These are phyloP conservation scores for Oehlia diaphana DNA, from an alignment of 192 early-diverging fungal species.

Conservation along the genomic window DNA sequence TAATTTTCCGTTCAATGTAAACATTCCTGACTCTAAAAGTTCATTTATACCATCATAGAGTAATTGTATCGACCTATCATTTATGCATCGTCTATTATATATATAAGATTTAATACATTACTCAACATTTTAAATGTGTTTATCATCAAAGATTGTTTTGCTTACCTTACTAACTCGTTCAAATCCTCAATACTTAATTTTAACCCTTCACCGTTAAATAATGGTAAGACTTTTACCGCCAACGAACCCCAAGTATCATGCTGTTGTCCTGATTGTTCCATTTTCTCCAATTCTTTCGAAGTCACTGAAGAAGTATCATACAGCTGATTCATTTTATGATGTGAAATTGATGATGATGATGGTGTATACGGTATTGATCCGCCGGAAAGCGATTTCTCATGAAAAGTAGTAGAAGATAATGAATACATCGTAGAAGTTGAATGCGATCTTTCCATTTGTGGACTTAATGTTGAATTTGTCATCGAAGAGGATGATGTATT, in stretches of 20 bases:
- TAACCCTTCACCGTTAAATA: slow-evolving; percentile 86
- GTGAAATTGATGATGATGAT: neutral
- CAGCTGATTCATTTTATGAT: neutral
- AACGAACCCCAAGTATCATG: slow-evolving; percentile 73
- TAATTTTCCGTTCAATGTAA: slow-evolving; percentile 65
- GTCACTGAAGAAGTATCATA: neutral
- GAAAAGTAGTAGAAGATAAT: slow-evolving; percentile 8
- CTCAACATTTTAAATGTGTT: too few relatives aligned
- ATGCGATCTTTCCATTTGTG: slow-evolving; percentile 5
- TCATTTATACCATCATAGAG: slow-evolving; percentile 60
- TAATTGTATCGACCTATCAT: slow-evolving; percentile 37
- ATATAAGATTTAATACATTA: neutral
- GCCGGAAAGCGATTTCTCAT: slow-evolving; percentile 18
- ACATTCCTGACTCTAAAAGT: slow-evolving; percentile 61
- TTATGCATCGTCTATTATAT: slow-evolving; percentile 42
- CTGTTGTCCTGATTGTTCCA: neutral
- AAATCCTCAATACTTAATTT: slow-evolving; percentile 82
- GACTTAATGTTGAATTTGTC: neutral
- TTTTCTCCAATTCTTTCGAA: slow-evolving; percentile 2
- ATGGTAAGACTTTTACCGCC: slow-evolving; percentile 71
- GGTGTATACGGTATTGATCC: neutral
- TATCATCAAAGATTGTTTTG: neutral
- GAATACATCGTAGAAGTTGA: slow-evolving; percentile 13
- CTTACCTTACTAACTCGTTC: slow-evolving; percentile 74
- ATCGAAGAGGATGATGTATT: slow-evolving; percentile 14